Conservation (phyloP, 441 rosid species). For the Adansonia grandidieri region DNA sequence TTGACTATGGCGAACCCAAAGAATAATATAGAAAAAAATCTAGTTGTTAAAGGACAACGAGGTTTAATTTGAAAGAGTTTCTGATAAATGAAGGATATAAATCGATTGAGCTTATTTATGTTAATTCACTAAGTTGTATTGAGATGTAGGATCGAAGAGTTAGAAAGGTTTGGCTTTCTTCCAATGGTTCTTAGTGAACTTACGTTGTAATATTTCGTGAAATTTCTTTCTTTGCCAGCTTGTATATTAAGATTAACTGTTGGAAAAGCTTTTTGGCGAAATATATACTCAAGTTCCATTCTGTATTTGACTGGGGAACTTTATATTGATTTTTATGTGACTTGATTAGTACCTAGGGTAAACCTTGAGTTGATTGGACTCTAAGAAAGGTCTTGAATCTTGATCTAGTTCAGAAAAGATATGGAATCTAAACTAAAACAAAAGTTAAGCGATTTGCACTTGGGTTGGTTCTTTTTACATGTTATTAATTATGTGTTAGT, state of each 20-base stretch:
- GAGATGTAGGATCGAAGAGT: background rate
- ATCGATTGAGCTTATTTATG: background rate
- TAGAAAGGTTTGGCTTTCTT: constrained; percentile 14
- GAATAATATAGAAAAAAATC: background rate
- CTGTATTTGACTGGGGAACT: background rate
- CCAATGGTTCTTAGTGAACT: background rate
- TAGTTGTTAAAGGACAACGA: background rate
- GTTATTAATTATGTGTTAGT: background rate
- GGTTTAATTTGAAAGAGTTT: background rate
- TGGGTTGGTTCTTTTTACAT: background rate
- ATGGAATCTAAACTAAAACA: constrained; percentile 9
- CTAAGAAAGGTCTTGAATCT: constrained; percentile 13
- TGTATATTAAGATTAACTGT: constrained; percentile 18
- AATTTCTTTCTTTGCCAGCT: constrained; percentile 11
- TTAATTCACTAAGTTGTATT: constrained; percentile 3
- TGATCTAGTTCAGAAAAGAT: constrained; percentile 12
- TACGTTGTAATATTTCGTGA: background rate
- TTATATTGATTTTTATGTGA: background rate
- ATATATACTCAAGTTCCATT: background rate
- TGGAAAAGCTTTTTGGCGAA: background rate
- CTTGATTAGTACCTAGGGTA: background rate
- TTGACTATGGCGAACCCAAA: background rate
- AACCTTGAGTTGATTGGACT: background rate
- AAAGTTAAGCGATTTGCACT: constrained; percentile 17
- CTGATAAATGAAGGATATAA: background rate